Conservation (phyloP, 805 yeast species). For the Saccharomycopsis capsularis region DNA sequence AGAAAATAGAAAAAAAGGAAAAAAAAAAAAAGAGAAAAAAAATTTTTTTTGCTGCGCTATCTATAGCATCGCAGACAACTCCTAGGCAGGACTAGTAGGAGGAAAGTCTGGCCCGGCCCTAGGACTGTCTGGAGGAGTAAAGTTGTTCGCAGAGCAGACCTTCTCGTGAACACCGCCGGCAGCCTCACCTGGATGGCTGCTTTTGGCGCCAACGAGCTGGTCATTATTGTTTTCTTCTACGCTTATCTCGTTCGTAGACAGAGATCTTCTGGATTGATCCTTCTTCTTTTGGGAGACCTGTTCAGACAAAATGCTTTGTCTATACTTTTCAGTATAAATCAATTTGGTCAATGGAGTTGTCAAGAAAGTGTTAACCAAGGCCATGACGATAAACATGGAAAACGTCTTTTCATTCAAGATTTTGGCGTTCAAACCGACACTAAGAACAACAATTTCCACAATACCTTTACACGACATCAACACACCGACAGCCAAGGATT, state of each 20-base stretch:
- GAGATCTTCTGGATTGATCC: neutral
- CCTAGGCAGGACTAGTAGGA: too few relatives aligned
- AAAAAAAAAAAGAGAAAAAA: too few relatives aligned
- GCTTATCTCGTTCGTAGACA: neutral
- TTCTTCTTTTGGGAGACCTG: conserved; percentile 4
- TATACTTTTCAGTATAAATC: conserved; percentile 55
- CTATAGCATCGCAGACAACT: too few relatives aligned
- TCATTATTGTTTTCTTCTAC: too few relatives aligned
- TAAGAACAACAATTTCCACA: conserved; percentile 74
- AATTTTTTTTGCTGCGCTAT: too few relatives aligned
- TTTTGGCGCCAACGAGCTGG: too few relatives aligned
- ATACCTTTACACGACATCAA: conserved; percentile 87
- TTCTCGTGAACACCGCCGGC: too few relatives aligned
- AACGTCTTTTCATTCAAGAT: conserved; percentile 59
- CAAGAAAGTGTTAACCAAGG: conserved; percentile 66
- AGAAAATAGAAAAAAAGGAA: too few relatives aligned
- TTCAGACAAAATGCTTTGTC: conserved; percentile 36
- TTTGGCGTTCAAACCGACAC: conserved; percentile 64
- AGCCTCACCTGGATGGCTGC: too few relatives aligned
- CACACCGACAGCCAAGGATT: conserved; percentile 67
- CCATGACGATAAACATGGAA: conserved; percentile 82
- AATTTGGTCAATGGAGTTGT: conserved; percentile 68
- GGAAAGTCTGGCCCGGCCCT: too few relatives aligned
- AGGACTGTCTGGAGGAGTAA: too few relatives aligned
- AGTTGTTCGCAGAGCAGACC: too few relatives aligned